Evolutionary conservation across 2,329 filamentous ascomycete genomes (phyloP), one percentile per base, ranked within the genome.

Genomic region (Stromatinia cepivora): DNA sequence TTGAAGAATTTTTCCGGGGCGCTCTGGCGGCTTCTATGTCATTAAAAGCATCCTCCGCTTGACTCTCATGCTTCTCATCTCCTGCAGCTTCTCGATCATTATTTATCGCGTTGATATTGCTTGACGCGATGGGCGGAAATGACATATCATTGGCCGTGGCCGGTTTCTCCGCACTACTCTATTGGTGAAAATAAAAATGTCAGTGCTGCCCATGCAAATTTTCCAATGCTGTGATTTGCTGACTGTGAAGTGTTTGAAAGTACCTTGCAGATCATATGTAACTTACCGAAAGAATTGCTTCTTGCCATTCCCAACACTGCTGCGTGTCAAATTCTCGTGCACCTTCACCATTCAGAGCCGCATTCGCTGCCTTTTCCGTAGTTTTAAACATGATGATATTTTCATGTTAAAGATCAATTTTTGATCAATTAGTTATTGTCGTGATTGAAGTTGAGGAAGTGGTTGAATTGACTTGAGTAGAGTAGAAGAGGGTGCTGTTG

Each of bases 321-420:
- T 75, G 73, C 15, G 72, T 72, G 15, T 75, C 72, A n/a, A 67
- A 72, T n/a, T 73, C 70, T 5, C 62, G 45, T 36, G 6, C 9
- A 6, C 54, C 57, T 45, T 69, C 57, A 8, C 70, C 72, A 42
- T 71, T 65, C 20, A 71, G 15, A 52, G 71, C 70, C 20, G 70
- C 71, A 67, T 65, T 13, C 25, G 69, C 71, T 56, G 70, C 70
- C 34, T 61, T 22, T 45, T n/a, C 17, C 42, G 9, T 56, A 17
- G 45, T 45, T n/a, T 10, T 31, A 52, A 31, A 69, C 53, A 69
- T 66, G 28, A 13, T 58, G 17, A 8, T 7, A 48, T 54, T 53
- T 31, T 36, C 45, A 53, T 68, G 31, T 11, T 62, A 36, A 45
- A 25, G 13, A n/a, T 57, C 25, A 34, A 17, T 28, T 20, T 25